These are phyloP conservation scores for Colletotrichum cordylinicola DNA, from an alignment of 2,329 filamentous ascomycete species.

Conservation along the genomic window DNA sequence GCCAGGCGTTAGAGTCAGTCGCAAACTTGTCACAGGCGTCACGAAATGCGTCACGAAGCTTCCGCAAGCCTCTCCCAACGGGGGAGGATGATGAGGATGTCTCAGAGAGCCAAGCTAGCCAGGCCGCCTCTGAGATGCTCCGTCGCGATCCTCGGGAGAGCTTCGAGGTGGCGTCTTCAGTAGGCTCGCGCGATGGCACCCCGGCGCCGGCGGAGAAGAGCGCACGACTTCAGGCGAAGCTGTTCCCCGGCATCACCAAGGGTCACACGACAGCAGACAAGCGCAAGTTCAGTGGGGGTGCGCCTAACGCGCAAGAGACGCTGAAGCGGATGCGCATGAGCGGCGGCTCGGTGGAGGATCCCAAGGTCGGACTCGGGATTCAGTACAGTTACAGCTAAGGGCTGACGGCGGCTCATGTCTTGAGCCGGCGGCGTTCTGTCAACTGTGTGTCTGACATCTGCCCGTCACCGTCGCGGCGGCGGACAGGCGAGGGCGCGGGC, in stretches of 20 bases:
- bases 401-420: not conserved
- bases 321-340: slow-evolving; percentile 56
- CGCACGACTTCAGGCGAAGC: slow-evolving; percentile 55
- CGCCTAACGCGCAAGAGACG: slow-evolving; percentile 32
- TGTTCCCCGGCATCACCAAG: slow-evolving; percentile 52
- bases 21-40: slow-evolving; percentile 47
- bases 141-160: slow-evolving; percentile 62
- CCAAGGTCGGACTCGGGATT: slow-evolving; percentile 58
- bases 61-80: slow-evolving; percentile 23
- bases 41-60: slow-evolving; percentile 22
- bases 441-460: not conserved
- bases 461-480: not conserved
- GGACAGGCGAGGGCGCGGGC: not conserved
- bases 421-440: not conserved
- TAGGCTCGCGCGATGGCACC: slow-evolving; percentile 48
- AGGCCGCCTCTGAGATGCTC: slow-evolving; percentile 77
- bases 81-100: slow-evolving; percentile 63
- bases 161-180: slow-evolving; percentile 54
- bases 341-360: slow-evolving; percentile 38
- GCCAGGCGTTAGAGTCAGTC: slow-evolving; percentile 59
- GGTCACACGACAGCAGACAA: slow-evolving; percentile 48
- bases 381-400: slow-evolving; percentile 42
- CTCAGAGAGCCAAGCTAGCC: slow-evolving; percentile 77
- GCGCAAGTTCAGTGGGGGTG: slow-evolving; percentile 52
- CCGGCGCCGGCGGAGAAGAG: slow-evolving; percentile 51